Evolutionary conservation across 148 eudicot species (phyloP).

Genomic region (Dianthus caryophyllus): DNA sequence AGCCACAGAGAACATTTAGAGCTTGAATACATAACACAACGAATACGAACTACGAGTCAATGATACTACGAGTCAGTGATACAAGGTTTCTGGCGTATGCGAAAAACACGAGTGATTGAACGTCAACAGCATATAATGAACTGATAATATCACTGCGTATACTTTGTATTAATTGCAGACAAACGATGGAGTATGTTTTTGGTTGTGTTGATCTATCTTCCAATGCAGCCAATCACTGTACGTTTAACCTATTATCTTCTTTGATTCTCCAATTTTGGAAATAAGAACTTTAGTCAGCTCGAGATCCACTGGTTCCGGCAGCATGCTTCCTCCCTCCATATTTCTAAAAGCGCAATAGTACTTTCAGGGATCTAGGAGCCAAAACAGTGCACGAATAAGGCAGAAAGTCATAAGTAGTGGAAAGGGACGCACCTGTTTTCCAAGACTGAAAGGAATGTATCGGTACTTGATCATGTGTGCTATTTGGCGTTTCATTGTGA

Average conservation of each 20-base stretch:
- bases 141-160: neutral
- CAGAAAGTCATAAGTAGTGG: neutral
- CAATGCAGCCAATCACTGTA: neutral
- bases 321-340: constrained; percentile 50
- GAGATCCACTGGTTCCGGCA: constrained; percentile 1
- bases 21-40: too few species aligned
- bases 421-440: constrained; percentile 59
- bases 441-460: constrained; percentile 72
- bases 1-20: too few species aligned
- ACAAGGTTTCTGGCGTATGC: neutral
- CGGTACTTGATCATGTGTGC: constrained; percentile 87
- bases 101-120: neutral
- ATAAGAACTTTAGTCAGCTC: constrained; percentile 7
- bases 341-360: constrained; percentile 32
- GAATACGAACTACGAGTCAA: too few species aligned
- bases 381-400: neutral
- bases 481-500: constrained; percentile 86
- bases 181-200: neutral
- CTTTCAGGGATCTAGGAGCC: constrained; percentile 1
- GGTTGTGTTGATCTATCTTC: neutral
- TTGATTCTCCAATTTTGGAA: neutral
- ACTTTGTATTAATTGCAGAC: neutral
- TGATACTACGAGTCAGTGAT: too few species aligned
- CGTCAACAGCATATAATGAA: neutral
- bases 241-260: neutral